Evolutionary conservation across 1,284 basidiomycete species (phyloP), one percentile per base, ranked within the genome.

Genomic region (Lentinus polychrous): DNA sequence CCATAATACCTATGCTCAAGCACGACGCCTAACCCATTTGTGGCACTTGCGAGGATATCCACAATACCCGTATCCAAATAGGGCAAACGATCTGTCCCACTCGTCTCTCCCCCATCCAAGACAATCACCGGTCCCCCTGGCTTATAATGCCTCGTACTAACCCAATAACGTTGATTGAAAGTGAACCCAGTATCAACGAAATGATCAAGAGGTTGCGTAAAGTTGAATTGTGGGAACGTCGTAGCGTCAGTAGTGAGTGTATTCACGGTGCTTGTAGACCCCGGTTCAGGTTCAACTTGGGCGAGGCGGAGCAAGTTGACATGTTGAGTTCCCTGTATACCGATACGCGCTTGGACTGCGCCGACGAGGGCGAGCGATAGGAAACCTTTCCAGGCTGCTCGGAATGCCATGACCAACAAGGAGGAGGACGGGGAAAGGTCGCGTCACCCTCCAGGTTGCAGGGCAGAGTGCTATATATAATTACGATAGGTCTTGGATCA

Each of bases 201-300:
- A 60, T 95, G 93, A 61, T 94, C 90, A 46, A 94, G 67, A 0
- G 86, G 88, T 61, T 94, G 93, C 46, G 75, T 69, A 64, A 93
- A 89, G 45, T 51, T 55, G 48, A 45, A 55, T 27, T 51, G 51
- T 7, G 53, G 55, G 36, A 57, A 57, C 8, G 49, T 48, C 1
- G 55, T 31, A 8, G 52, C 36, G 18, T 27, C 39, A 15, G 47
- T 23, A 11, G 51, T 51, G 33, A 40, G 27, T 27, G 27, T 27
- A 27, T 27, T 27, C 27, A 27, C 27, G 27, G 5, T 27, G 27
- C 10, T 27, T 27, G 27, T 12, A 12, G 36, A 20, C 36, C 5
- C 36, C 12, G n/a, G 36, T 10, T 27, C 27, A 10, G 27, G 27
- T 4, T 27, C 27, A 10, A 27, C 5, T 10, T 27, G 27, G 27